Evolutionary conservation across 805 yeast species (phyloP), one percentile per base, ranked within the genome.

Genomic region (Yamadazyma laniorum): DNA sequence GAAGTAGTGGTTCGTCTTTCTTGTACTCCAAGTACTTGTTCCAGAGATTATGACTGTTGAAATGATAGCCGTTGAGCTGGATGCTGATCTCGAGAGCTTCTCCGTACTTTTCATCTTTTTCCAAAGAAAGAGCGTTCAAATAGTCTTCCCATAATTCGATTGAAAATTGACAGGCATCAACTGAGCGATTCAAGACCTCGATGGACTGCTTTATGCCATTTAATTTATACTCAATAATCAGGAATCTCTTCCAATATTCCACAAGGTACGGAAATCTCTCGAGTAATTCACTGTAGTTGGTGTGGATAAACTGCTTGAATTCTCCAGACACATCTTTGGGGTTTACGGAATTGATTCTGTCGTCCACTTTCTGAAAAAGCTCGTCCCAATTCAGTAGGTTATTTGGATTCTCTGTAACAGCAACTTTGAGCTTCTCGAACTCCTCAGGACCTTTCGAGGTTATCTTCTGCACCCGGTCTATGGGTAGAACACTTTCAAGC

Each of bases 11-110:
- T 63, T 5, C 43, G 40, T 4, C 32, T 62, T 5, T 51, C 33
- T 12, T 30, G n/a, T 25, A 6, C 11, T 29, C 34, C 17, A 91
- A 59, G 44, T 78, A 81, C 37, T 74, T 68, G 56, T 89, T 95
- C 98, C 97, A 91, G 34, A 90, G 62, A 1, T 79, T 68, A 56
- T 89, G 95, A 1, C 95, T 73, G 44, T 82, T 64, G 59, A 86
- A 93, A 42, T 89, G 85, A 23, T 61, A 49, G 0, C 96, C 97
- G 29, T 84, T 72, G 11, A 59, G 44, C 4, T 50, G 45, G 3
- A 74, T 22, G 25, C 36, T 23, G 11, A 37, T 25, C 19, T 41
- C 39, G 3, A 40, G 6, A 8, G 22, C 32, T 6, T 13, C 25
- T 6, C 28, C 27, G 8, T 27, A 44, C 1, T 30, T 18, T 21